These are phyloP conservation scores for Ceratocystis harringtonii DNA, from an alignment of 2,329 filamentous ascomycete species.

Conservation along the genomic window DNA sequence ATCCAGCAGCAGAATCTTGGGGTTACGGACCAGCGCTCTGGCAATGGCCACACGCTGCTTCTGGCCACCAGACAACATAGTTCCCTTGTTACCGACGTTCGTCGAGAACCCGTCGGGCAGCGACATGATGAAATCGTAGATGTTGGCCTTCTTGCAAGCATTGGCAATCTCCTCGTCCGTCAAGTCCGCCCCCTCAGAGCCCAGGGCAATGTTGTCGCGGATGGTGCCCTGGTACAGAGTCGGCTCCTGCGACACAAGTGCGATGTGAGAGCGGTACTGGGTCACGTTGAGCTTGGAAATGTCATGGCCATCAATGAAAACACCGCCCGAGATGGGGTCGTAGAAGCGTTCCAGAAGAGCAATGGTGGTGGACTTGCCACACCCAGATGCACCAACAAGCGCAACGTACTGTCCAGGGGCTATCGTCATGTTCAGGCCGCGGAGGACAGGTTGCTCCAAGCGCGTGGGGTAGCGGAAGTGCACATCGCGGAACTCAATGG, in stretches of 20 bases:
- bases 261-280: slow-evolving; percentile 68
- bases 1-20: slow-evolving; percentile 71
- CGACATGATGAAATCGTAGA: slow-evolving; percentile 80
- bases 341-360: slow-evolving; percentile 89
- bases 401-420: slow-evolving; percentile 72
- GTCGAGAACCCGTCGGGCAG: slow-evolving; percentile 77
- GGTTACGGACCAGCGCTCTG: slow-evolving; percentile 76
- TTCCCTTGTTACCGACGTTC: slow-evolving; percentile 72
- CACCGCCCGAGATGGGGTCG: slow-evolving; percentile 63
- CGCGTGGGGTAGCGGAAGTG: slow-evolving; percentile 91
- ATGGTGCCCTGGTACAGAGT: slow-evolving; percentile 90
- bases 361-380: slow-evolving; percentile 89
- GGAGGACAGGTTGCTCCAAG: slow-evolving; percentile 79
- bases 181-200: slow-evolving; percentile 48
- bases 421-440: slow-evolving; percentile 61
- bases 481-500: slow-evolving; percentile 78
- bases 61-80: slow-evolving; percentile 75
- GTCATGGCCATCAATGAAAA: slow-evolving; percentile 71
- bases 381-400: slow-evolving; percentile 84
- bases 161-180: slow-evolving; percentile 57
- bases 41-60: slow-evolving; percentile 93
- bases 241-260: slow-evolving; percentile 86
- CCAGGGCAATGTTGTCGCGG: slow-evolving; percentile 76
- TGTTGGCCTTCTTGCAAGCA: slow-evolving; percentile 80
- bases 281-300: slow-evolving; percentile 70